phyloP scores from a whole-genome alignment of 495 filamentous ascomycete species.

The Xylaria scruposa region DNA sequence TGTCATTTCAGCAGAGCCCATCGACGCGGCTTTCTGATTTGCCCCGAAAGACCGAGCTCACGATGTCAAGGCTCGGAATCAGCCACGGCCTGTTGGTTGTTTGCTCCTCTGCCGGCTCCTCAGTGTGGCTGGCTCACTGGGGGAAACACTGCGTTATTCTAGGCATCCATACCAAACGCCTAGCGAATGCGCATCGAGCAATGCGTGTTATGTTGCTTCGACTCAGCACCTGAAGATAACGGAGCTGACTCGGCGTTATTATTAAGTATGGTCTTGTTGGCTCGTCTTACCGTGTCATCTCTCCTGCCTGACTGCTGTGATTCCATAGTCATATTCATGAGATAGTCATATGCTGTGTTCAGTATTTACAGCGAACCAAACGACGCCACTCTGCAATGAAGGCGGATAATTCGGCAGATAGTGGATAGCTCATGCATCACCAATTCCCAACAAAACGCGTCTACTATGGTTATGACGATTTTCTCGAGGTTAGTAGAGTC shows the following conservation, averaged over 20 bases:
- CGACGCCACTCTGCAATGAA: not conserved
- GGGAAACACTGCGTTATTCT: not conserved
- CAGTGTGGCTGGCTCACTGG: not conserved
- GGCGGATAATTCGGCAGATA: not conserved
- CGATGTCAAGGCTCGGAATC: not conserved
- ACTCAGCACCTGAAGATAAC: not conserved
- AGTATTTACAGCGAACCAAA: not conserved
- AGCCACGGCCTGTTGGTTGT: not conserved
- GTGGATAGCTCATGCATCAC: not conserved
- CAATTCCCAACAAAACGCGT: not conserved
- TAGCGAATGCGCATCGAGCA: not conserved
- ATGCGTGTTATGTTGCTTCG: not conserved
- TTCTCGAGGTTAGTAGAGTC: not conserved
- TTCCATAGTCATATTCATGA: not conserved
- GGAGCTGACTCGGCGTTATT: conserved; percentile 16
- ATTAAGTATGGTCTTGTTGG: not conserved
- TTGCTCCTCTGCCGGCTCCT: not conserved
- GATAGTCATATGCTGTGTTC: not conserved
- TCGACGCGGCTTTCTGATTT: not conserved
- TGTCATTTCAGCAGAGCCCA: not conserved
- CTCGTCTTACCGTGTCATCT: conserved; percentile 13
- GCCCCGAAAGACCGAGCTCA: not conserved
- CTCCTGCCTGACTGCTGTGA: not conserved
- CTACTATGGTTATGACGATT: not conserved
- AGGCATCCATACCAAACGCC: not conserved